phyloP scores from a whole-genome alignment of 2,329 filamentous ascomycete species.

The Apiospora kogelbergensis region DNA sequence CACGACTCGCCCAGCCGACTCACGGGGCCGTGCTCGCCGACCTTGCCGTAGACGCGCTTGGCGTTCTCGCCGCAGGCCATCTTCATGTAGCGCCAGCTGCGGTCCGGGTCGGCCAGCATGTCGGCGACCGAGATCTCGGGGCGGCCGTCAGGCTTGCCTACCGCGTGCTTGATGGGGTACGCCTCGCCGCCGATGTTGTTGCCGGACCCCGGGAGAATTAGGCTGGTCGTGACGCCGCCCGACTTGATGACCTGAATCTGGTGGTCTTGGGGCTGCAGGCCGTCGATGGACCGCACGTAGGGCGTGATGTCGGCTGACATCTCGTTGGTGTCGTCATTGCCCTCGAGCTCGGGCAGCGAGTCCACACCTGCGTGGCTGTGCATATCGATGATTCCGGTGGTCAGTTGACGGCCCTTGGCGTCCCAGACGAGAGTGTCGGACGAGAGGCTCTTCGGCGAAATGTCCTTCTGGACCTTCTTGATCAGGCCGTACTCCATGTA shows the following conservation, averaged over 20 bases:
- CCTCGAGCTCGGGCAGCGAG: constrained; percentile 53
- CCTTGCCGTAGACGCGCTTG: constrained; percentile 59
- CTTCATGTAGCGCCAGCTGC: constrained; percentile 70
- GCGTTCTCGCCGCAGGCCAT: constrained; percentile 75
- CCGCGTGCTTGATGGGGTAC: constrained; percentile 66
- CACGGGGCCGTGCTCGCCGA: constrained; percentile 53
- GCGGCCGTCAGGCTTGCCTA: constrained; percentile 59
- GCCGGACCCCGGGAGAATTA: constrained; percentile 67
- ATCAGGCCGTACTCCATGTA: constrained; percentile 63
- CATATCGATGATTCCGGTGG: constrained; percentile 70
- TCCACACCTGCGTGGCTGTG: constrained; percentile 66
- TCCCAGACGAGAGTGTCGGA: constrained; percentile 53
- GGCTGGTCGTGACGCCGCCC: constrained; percentile 68
- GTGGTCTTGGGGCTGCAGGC: constrained; percentile 60
- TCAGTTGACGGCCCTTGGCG: constrained; percentile 60
- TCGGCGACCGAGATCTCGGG: constrained; percentile 62
- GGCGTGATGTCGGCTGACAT: constrained; percentile 64
- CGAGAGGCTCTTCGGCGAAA: constrained; percentile 32
- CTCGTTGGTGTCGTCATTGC: constrained; percentile 63
- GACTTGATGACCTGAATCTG: constrained; percentile 71
- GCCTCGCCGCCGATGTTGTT: constrained; percentile 75
- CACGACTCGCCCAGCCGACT: constrained; percentile 69
- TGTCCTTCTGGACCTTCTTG: constrained; percentile 43
- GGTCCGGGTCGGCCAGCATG: constrained; percentile 65
- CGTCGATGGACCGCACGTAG: constrained; percentile 67